Evolutionary conservation across 73 alveolate genomes (phyloP).

Genomic region (Tetrahymena malaccensis): DNA sequence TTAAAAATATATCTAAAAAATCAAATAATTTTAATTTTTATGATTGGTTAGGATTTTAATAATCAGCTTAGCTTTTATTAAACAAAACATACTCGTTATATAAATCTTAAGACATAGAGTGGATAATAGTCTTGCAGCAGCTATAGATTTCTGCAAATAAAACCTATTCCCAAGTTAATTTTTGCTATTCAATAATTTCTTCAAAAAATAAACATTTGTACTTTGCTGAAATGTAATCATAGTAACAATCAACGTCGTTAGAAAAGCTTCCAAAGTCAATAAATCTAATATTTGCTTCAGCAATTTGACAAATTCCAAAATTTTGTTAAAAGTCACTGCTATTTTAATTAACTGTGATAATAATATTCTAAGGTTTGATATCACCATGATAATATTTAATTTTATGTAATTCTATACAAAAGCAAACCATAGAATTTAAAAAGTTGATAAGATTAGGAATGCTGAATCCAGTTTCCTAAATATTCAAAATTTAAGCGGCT

Average conservation of each 20-base stretch:
- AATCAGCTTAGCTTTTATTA: background rate
- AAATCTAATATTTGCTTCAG: background rate
- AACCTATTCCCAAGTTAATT: background rate
- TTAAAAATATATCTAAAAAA: background rate
- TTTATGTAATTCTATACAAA: background rate
- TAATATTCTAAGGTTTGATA: background rate
- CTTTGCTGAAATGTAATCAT: background rate
- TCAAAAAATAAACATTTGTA: background rate
- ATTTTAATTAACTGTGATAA: background rate
- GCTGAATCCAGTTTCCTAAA: background rate
- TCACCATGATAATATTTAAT: background rate
- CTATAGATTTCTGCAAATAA: background rate
- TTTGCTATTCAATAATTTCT: background rate
- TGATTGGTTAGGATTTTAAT: background rate
- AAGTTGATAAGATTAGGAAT: background rate
- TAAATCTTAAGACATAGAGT: background rate
- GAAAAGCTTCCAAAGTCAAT: background rate
- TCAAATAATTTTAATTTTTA: background rate
- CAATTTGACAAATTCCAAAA: background rate
- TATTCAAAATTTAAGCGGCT: background rate
- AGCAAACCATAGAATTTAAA: background rate
- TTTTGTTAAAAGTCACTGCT: background rate
- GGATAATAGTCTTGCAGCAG: background rate
- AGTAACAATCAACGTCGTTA: background rate
- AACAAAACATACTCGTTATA: background rate